A percentile compares a stretch with the other conserved stretches of the same genome.
Conservation (phyloP, 805 yeast genomes). For the Metschnikowia gelsemii region DNA sequence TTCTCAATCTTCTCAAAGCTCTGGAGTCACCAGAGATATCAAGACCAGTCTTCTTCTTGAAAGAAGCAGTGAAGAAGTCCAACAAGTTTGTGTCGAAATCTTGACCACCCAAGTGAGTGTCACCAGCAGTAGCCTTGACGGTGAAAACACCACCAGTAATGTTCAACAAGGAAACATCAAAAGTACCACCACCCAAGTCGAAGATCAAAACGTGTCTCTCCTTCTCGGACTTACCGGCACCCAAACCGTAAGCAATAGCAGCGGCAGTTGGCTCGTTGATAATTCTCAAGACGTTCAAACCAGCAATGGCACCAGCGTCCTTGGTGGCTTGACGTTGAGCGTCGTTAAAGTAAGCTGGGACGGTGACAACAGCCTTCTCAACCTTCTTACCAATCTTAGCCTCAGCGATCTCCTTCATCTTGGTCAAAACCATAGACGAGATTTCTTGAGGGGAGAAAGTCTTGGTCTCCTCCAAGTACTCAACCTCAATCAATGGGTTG, state of each 20-base stretch:
- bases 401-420: slow-evolving; percentile 76
- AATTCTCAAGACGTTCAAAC: slow-evolving; percentile 49
- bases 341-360: slow-evolving; percentile 51
- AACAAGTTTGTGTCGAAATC: slow-evolving; percentile 52
- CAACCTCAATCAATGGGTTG: slow-evolving; percentile 48
- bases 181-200: slow-evolving; percentile 98
- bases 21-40: slow-evolving; percentile 49
- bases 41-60: slow-evolving; percentile 47
- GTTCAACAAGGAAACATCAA: slow-evolving; percentile 89
- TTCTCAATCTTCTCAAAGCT: slow-evolving; percentile 75
- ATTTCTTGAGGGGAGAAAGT: slow-evolving; percentile 50
- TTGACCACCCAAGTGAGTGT: slow-evolving; percentile 53
- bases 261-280: slow-evolving; percentile 61
- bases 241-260: slow-evolving; percentile 38
- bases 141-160: slow-evolving; percentile 96
- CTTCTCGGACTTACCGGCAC: slow-evolving; percentile 37
- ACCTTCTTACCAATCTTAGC: slow-evolving; percentile 81
- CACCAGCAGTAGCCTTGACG: slow-evolving; percentile 83
- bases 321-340: slow-evolving; percentile 53
- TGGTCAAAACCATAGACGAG: slow-evolving; percentile 49
- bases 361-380: slow-evolving; percentile 49
- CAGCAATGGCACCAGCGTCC: slow-evolving; percentile 53
- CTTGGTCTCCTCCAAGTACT: slow-evolving; percentile 48
- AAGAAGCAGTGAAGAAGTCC: slow-evolving; percentile 46
- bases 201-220: slow-evolving; percentile 77